These are phyloP conservation scores for Sporobolomyces pararoseus DNA, from an alignment of 768 basidiomycete species.

Conservation along the genomic window DNA sequence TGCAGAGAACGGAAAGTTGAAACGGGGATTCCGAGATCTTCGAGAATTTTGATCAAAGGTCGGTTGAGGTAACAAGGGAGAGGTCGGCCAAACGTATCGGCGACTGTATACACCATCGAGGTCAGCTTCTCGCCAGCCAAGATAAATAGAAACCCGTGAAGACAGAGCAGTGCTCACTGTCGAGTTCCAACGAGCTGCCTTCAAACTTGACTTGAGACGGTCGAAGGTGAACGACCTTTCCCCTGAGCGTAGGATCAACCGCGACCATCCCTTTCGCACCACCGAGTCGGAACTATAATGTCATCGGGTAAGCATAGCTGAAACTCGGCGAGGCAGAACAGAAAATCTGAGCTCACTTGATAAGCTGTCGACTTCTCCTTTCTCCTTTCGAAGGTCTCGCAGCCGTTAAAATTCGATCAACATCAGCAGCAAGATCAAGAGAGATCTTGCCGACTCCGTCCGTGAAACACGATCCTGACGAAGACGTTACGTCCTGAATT, in stretches of 20 bases:
- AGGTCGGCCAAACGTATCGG: conserved; percentile 62
- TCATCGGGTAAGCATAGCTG: neutral
- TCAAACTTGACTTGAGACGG: conserved; percentile 69
- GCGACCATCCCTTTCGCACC: conserved; percentile 55
- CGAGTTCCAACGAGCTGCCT: conserved; percentile 41
- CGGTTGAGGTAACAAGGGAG: conserved; percentile 44
- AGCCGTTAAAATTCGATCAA: conserved; percentile 52
- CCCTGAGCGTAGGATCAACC: conserved; percentile 58
- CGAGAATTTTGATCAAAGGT: conserved; percentile 65
- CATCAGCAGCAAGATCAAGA: conserved; percentile 56
- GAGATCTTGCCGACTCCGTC: conserved; percentile 70
- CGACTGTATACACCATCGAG: conserved; percentile 54
- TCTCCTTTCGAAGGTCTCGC: neutral
- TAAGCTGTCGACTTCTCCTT: conserved; percentile 51
- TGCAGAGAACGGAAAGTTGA: conserved; percentile 56
- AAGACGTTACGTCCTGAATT: conserved; percentile 58
- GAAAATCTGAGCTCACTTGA: conserved; percentile 2
- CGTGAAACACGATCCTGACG: conserved; percentile 54
- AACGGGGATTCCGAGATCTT: conserved; percentile 57
- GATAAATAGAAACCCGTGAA: neutral
- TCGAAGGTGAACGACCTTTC: conserved; percentile 57
- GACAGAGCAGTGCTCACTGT: conserved; percentile 12
- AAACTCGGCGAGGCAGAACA: too few species aligned
- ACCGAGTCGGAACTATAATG: conserved; percentile 42
- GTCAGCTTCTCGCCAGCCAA: neutral